A percentile compares a stretch with the other conserved stretches of the same genome.
Evolutionary conservation across 495 filamentous ascomycete species (phyloP).

Genomic region (Lophiostoma macrostomum): DNA sequence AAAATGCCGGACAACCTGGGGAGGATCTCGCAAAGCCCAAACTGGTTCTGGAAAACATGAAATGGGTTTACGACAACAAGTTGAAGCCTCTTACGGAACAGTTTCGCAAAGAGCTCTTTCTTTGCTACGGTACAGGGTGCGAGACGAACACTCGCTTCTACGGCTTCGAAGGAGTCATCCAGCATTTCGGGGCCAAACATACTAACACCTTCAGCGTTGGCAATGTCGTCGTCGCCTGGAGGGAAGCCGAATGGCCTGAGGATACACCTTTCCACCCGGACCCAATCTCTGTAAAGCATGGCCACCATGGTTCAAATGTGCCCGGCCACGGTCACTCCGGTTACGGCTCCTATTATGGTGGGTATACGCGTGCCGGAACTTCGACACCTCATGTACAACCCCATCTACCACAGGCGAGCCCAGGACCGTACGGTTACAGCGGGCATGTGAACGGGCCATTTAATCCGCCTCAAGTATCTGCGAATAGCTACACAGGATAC

Average conservation of each 20-base stretch:
- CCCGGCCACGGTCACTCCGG: slow-evolving; percentile 9
- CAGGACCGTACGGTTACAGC: slow-evolving; percentile 43
- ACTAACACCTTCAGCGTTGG: slow-evolving; percentile 63
- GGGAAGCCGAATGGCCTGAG: slow-evolving; percentile 69
- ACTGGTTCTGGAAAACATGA: slow-evolving; percentile 78
- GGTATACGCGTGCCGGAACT: slow-evolving; percentile 37
- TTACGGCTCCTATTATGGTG: slow-evolving; percentile 38
- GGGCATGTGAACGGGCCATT: slow-evolving; percentile 44
- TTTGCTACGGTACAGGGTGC: slow-evolving; percentile 60
- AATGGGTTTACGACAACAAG: slow-evolving; percentile 75
- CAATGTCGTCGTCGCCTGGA: slow-evolving; percentile 70
- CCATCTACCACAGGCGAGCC: slow-evolving; percentile 39
- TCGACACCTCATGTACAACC: slow-evolving; percentile 32
- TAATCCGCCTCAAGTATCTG: slow-evolving; percentile 35
- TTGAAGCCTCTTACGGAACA: slow-evolving; percentile 62
- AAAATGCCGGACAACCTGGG: too few species aligned
- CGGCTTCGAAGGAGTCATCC: slow-evolving; percentile 71
- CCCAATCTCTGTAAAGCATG: slow-evolving; percentile 44
- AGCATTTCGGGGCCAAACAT: slow-evolving; percentile 80
- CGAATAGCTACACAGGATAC: slow-evolving; percentile 15
- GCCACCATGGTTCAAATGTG: slow-evolving; percentile 31
- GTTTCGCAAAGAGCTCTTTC: slow-evolving; percentile 65
- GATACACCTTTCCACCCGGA: slow-evolving; percentile 65
- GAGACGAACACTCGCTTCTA: slow-evolving; percentile 60
- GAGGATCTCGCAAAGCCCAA: slow-evolving; percentile 52